Conservation (phyloP, 2,329 filamentous ascomycete genomes). For the Colletotrichum liaoningense region DNA sequence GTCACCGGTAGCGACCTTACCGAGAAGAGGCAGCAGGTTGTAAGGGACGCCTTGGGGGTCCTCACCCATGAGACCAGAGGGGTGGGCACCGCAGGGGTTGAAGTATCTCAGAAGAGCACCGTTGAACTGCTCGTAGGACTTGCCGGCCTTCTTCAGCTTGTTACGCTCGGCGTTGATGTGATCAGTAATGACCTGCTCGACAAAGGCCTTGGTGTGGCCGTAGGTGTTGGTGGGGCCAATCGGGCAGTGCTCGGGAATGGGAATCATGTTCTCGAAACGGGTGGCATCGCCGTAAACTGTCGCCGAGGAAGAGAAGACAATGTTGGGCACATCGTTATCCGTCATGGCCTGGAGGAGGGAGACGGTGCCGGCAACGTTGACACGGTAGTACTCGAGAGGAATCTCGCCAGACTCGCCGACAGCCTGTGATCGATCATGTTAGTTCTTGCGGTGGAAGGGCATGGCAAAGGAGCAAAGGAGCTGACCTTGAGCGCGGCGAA, state of each 20-base stretch:
- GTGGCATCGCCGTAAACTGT: conserved; percentile 99
- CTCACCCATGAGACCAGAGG: conserved; percentile 97
- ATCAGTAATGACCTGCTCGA: conserved; percentile 93
- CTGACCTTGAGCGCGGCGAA: conserved; percentile 95
- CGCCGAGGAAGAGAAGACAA: conserved; percentile 98
- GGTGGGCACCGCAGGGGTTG: conserved; percentile 95
- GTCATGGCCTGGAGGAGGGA: conserved; percentile 88
- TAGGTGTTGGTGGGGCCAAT: conserved; percentile 98
- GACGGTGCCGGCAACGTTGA: conserved; percentile 95
- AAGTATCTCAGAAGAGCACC: conserved; percentile 95
- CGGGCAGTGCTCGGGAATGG: conserved; percentile 96
- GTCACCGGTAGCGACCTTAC: conserved; percentile 95
- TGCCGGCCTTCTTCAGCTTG: conserved; percentile 83
- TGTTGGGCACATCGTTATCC: conserved; percentile 91
- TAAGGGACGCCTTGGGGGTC: conserved; percentile 96
- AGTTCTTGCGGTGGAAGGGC: not conserved
- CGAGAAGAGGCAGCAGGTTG: conserved; percentile 93
- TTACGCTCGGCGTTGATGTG: conserved; percentile 87
- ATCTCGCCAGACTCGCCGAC: conserved; percentile 96
- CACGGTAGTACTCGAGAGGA: conserved; percentile 96
- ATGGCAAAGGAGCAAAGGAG: not conserved
- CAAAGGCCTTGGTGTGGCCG: conserved; percentile 93
- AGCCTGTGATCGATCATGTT: conserved; percentile 66
- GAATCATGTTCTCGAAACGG: conserved; percentile 97
- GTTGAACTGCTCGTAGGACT: conserved; percentile 87